Evolutionary conservation across 73 alveolate genomes (phyloP).

Genomic region (Paramecium tetraurelia): DNA sequence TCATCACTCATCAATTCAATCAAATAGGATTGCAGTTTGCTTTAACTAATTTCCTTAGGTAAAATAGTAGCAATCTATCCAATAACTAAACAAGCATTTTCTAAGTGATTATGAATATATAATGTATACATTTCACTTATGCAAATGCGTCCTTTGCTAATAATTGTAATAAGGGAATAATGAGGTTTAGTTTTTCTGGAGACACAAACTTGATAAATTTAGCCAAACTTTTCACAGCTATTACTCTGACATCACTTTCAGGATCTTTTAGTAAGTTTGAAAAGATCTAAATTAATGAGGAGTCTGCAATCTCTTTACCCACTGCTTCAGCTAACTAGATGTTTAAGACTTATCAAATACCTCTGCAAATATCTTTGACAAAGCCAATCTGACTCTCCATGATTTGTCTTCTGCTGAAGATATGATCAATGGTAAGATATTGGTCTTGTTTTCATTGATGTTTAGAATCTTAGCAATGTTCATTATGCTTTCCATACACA

Average conservation of each 20-base stretch:
- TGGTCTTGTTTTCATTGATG: slow-evolving; percentile 86
- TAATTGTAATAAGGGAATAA: slow-evolving; percentile 56
- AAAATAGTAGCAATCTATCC: slow-evolving; percentile 84
- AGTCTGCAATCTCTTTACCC: slow-evolving; percentile 90
- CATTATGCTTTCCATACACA: slow-evolving; percentile 88
- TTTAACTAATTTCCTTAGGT: slow-evolving; percentile 80
- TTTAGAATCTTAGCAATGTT: slow-evolving; percentile 88
- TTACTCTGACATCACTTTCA: slow-evolving; percentile 95
- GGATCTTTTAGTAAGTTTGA: slow-evolving; percentile 88
- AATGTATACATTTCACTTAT: slow-evolving; percentile 36
- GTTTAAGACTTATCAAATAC: background rate
- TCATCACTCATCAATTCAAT: slow-evolving; percentile 92
- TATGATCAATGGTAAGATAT: slow-evolving; percentile 86
- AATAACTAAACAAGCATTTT: slow-evolving; percentile 86
- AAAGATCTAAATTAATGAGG: slow-evolving; percentile 85
- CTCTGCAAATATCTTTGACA: slow-evolving; percentile 94
- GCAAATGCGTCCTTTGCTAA: slow-evolving; percentile 61
- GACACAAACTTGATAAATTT: slow-evolving; percentile 69
- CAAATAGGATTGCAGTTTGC: slow-evolving; percentile 83
- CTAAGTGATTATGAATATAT: slow-evolving; percentile 7
- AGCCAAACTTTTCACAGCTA: slow-evolving; percentile 84
- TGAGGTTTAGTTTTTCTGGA: slow-evolving; percentile 68
- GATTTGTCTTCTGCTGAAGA: slow-evolving; percentile 95
- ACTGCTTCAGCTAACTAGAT: slow-evolving; percentile 89
- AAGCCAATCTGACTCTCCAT: slow-evolving; percentile 97